phyloP scores from a whole-genome alignment of 257 asterid genomes.

The Fraxinus excelsior region DNA sequence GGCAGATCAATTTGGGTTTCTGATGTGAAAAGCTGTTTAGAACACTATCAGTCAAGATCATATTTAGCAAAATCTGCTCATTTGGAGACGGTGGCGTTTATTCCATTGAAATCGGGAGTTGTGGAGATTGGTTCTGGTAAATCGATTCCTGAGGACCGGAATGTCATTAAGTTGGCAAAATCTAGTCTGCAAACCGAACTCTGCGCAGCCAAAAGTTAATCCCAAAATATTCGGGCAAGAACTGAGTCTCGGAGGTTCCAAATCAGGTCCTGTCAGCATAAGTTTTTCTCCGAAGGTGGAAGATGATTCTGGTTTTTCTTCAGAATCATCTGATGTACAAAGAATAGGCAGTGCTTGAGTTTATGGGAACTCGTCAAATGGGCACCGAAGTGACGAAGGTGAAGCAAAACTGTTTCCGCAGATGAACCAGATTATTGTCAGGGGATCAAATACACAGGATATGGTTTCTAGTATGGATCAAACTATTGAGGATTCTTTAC shows the following conservation, averaged over 20 bases:
- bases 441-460: slow-evolving; percentile 17
- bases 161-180: slow-evolving; percentile 56
- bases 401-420: slow-evolving; percentile 53
- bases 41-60: slow-evolving; percentile 76
- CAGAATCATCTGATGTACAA: slow-evolving; percentile 56
- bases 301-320: slow-evolving; percentile 52
- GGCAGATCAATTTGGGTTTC: slow-evolving; percentile 82
- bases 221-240: slow-evolving; percentile 80
- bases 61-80: slow-evolving; percentile 62
- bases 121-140: slow-evolving; percentile 80
- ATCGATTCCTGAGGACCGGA: slow-evolving; percentile 61
- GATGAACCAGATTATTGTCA: slow-evolving; percentile 27
- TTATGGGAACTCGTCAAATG: slow-evolving; percentile 63
- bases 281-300: slow-evolving; percentile 70
- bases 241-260: slow-evolving; percentile 66
- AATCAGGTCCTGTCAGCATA: slow-evolving; percentile 71
- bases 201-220: slow-evolving; percentile 46
- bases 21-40: slow-evolving; percentile 51
- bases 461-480: slow-evolving; percentile 37
- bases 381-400: slow-evolving; percentile 52
- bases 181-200: slow-evolving; percentile 47
- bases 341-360: slow-evolving; percentile 44
- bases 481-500: slow-evolving; percentile 40
- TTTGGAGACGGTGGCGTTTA: slow-evolving; percentile 58
- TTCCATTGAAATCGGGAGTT: slow-evolving; percentile 83